These are phyloP conservation scores for Debaryomyces hansenii DNA, from an alignment of 805 yeast genomes.

Conservation along the genomic window DNA sequence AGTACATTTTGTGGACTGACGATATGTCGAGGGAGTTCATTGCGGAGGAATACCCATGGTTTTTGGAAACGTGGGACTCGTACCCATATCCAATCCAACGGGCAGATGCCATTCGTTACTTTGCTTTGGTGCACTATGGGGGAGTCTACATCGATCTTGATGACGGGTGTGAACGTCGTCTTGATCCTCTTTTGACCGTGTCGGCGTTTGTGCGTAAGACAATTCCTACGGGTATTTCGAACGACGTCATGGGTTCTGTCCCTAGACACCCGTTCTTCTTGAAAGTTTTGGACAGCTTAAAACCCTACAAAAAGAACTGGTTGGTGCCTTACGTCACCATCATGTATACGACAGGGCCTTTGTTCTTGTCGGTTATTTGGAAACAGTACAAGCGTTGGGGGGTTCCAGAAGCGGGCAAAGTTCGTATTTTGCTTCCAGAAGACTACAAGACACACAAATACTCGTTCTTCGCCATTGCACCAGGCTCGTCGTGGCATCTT, in stretches of 20 bases:
- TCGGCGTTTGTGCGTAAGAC: slow-evolving; percentile 90
- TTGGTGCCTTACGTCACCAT: slow-evolving; percentile 85
- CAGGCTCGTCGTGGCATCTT: slow-evolving; percentile 91
- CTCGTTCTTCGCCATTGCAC: slow-evolving; percentile 71
- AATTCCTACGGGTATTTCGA: slow-evolving; percentile 85
- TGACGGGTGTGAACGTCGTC: slow-evolving; percentile 76
- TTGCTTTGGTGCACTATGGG: slow-evolving; percentile 78
- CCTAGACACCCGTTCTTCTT: slow-evolving; percentile 85
- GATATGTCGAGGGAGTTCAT: slow-evolving; percentile 78
- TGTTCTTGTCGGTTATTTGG: slow-evolving; percentile 83
- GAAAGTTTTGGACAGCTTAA: slow-evolving; percentile 63
- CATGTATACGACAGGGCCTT: slow-evolving; percentile 92
- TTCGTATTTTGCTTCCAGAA: slow-evolving; percentile 67
- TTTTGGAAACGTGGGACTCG: slow-evolving; percentile 70
- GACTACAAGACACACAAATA: slow-evolving; percentile 64
- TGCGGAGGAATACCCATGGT: slow-evolving; percentile 82
- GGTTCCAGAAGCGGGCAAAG: slow-evolving; percentile 61
- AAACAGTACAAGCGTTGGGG: slow-evolving; percentile 84
- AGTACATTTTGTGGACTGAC: slow-evolving; percentile 90
- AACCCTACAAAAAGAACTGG: slow-evolving; percentile 67
- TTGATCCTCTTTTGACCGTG: slow-evolving; percentile 78
- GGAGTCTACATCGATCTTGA: slow-evolving; percentile 90
- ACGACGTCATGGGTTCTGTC: slow-evolving; percentile 89
- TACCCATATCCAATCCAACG: slow-evolving; percentile 83
- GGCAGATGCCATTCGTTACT: slow-evolving; percentile 89